A percentile compares a stretch with the other conserved stretches of the same genome.
phyloP scores from a whole-genome alignment of 2,329 filamentous ascomycete species.

The Fusarium chaquense region DNA sequence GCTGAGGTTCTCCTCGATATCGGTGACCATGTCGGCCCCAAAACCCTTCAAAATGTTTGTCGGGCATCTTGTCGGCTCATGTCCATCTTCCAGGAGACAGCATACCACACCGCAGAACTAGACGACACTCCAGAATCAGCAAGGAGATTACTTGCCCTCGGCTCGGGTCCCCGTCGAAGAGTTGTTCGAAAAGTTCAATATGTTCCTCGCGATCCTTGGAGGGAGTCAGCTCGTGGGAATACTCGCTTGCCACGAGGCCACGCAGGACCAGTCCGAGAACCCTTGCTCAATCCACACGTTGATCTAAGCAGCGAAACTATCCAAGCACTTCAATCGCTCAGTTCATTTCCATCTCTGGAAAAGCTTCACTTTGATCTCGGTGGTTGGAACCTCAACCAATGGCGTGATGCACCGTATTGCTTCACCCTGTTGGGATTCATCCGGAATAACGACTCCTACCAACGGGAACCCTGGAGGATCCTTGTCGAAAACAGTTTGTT shows the following conservation, averaged over 20 bases:
- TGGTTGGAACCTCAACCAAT: background rate
- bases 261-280: background rate
- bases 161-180: background rate
- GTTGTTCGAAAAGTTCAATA: background rate
- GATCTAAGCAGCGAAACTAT: no score
- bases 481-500: no score
- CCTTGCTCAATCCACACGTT: no score
- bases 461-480: no score
- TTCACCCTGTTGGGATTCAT: background rate
- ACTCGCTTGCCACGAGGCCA: background rate
- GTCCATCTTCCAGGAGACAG: background rate
- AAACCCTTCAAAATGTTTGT: background rate
- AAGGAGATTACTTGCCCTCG: background rate
- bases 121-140: background rate
- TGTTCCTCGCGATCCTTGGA: constrained; percentile 7
- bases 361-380: background rate
- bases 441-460: no score
- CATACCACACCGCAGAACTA: background rate
- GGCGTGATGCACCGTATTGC: background rate
- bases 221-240: background rate
- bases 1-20: constrained; percentile 9
- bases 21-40: background rate
- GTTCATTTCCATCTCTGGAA: no score
- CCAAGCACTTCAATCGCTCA: no score
- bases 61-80: background rate